These are phyloP conservation scores for Suhomyces wounanorum DNA, from an alignment of 1,139 yeast species.

Conservation along the genomic window DNA sequence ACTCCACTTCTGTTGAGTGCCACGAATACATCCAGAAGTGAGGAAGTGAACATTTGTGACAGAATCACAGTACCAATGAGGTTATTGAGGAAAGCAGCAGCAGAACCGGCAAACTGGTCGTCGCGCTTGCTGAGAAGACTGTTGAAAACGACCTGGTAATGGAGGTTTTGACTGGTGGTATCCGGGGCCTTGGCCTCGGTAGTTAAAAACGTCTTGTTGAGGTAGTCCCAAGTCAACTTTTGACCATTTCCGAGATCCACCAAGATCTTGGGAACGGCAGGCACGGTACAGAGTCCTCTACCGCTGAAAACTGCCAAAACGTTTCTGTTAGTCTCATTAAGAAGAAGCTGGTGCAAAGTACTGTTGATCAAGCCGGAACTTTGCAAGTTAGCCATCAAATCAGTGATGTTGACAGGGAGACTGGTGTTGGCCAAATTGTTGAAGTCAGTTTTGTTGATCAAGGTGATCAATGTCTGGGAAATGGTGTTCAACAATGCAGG, in stretches of 20 bases:
- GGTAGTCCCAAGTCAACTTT: constrained; percentile 28
- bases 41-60: constrained; percentile 27
- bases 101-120: constrained; percentile 33
- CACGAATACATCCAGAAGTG: constrained; percentile 28
- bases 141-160: constrained; percentile 15
- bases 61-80: constrained; percentile 30
- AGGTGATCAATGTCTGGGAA: constrained; percentile 20
- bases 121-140: constrained; percentile 12
- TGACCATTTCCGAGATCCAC: constrained; percentile 36
- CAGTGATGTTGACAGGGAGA: constrained; percentile 22
- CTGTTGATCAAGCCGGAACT: constrained; percentile 31
- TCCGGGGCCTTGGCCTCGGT: constrained; percentile 26
- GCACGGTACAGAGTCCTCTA: constrained; percentile 24
- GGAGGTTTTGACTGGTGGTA: constrained; percentile 7
- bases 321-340: constrained; percentile 33
- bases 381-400: constrained; percentile 21
- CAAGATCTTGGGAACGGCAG: constrained; percentile 34
- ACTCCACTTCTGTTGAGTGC: constrained; percentile 40
- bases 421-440: neutral
- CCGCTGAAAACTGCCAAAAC: constrained; percentile 31
- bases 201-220: constrained; percentile 30
- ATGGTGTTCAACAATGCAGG: constrained; percentile 25
- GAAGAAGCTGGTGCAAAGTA: constrained; percentile 27
- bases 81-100: constrained; percentile 36
- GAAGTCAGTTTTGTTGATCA: constrained; percentile 11